Evolutionary conservation across 2,329 filamentous ascomycete genomes (phyloP), one percentile per base, ranked within the genome.

Genomic region (Aspergillus sergii): DNA sequence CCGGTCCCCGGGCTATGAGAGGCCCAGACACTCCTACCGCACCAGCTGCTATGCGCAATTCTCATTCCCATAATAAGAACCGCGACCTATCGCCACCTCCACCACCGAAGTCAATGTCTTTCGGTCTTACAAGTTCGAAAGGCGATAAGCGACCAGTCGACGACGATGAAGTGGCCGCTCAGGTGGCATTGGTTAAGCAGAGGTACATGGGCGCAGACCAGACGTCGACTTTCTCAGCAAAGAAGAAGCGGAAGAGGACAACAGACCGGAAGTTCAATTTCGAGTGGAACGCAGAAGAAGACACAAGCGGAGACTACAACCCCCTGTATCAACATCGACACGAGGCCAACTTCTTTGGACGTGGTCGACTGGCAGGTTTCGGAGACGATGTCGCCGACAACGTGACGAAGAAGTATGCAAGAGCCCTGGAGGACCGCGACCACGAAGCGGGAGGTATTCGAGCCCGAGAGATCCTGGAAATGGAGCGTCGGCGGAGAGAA

Each of bases 261-360:
- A 95, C 92, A 1, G 94, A 97, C 74, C 93, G 94, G 79, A 98
- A 99, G 77, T 99, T 99, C 83, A 99, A 97, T 73, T 99, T 99
- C 72, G 95, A 96, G 72, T 99, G 95, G 95, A 96, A 97, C 70
- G 86, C 88, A 1, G 92, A 96, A 65, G 95, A 99, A 75, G 95
- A 99, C 77, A 99, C 95, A 0, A 94, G 90, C 68, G 86, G 84
- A 2, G 90, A 92, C 69, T 91, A 93, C 74, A 94, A 97, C 71
- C 91, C 92, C 0, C 84, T 95, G 45, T 96, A 96, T 76, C 85
- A 90, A 57, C 82, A 88, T 30, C 84, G 87, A 45, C 83, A 88
- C 3, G 87, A 91, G 66, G 85, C 87, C 4, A 88, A 86, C 63
- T 90, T 93, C 80, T 92, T 87, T 71, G 89, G 89, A 0, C 84